Base-by-base conservation (phyloP, 345 rosid genomes). In the Salix koriyanagi region DNA sequence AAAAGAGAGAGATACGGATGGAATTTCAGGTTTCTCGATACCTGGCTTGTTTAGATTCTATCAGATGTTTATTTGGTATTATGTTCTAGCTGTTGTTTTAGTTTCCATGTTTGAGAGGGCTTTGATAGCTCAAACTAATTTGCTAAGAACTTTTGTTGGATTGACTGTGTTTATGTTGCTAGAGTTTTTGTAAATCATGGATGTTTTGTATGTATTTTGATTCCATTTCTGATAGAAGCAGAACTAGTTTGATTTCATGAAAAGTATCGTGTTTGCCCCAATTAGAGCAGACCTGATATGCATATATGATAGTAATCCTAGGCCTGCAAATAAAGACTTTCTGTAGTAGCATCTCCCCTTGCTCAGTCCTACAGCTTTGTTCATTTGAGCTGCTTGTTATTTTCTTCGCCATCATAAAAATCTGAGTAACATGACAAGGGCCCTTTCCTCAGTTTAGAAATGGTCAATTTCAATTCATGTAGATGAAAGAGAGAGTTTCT, bases 11-110 rank as follows among this genome's bases (percentile, higher is more conserved):
- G 75, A 84, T 84, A 85, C 82, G 82, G 68, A 60, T 80, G 46
- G 77, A n/a, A 14, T 74, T 77, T 87, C 89, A 85, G 89, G 91
- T 80, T 81, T 80, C 84, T 74, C 76, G 11, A 73, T 83, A 85
- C 90, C 85, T 36, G 84, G 85, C 76, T 79, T 80, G 69, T 83
- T 84, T 83, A 79, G 72, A 46, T 83, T 75, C 78, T 73, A 65
- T 79, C 64, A 69, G 50, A 58, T 74, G 48, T 46, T 46, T 19
- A 7, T 28, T 28, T 70, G 44, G 79, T 44, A 25, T 37, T 39
- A 52, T 69, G 70, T 61, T 54, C 7, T 39, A 23, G 73, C 52
- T 36, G 81, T 74, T 80, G 73, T 70, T 76, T 67, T n/a, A 16
- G 42, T 25, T 26, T 79, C 41, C 71, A 68, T 76, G 66, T 79